phyloP scores from a whole-genome alignment of 306 rosid genomes.

The Arachis hypogaea region DNA sequence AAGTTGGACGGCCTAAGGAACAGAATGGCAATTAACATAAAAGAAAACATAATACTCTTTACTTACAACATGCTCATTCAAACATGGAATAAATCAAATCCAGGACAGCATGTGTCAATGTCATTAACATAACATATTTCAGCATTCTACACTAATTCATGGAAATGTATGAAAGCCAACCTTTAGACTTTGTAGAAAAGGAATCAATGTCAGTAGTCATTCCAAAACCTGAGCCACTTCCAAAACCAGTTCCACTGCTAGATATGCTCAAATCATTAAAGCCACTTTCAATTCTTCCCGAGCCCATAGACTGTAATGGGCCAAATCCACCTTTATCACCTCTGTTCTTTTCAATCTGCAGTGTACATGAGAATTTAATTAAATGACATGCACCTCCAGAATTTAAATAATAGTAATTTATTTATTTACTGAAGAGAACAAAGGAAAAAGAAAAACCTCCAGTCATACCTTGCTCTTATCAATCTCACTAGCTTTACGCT shows the following conservation, averaged over 20 bases:
- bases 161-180: conserved; percentile 46
- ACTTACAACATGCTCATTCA: conserved; percentile 26
- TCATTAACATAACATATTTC: conserved; percentile 24
- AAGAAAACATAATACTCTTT: conserved; percentile 33
- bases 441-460: conserved; percentile 13
- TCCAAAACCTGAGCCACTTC: conserved; percentile 89
- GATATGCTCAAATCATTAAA: conserved; percentile 79
- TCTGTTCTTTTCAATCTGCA: conserved; percentile 91
- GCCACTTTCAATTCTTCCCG: conserved; percentile 88
- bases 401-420: not conserved
- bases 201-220: conserved; percentile 72
- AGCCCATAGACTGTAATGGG: conserved; percentile 81
- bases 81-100: conserved; percentile 29
- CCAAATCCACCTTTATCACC: conserved; percentile 88
- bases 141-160: conserved; percentile 23
- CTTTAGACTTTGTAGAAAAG: conserved; percentile 83
- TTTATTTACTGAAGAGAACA: no score
- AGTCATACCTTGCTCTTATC: conserved; percentile 95
- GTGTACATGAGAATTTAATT: conserved; percentile 22
- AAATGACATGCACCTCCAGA: conserved; percentile 15
- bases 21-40: conserved; percentile 20
- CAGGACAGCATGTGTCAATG: conserved; percentile 18
- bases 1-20: conserved; percentile 68
- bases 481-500: conserved; percentile 96
- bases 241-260: conserved; percentile 82